Conservation (phyloP, 371 early-diverging fungal species). For the Synchytrium microbalum region DNA sequence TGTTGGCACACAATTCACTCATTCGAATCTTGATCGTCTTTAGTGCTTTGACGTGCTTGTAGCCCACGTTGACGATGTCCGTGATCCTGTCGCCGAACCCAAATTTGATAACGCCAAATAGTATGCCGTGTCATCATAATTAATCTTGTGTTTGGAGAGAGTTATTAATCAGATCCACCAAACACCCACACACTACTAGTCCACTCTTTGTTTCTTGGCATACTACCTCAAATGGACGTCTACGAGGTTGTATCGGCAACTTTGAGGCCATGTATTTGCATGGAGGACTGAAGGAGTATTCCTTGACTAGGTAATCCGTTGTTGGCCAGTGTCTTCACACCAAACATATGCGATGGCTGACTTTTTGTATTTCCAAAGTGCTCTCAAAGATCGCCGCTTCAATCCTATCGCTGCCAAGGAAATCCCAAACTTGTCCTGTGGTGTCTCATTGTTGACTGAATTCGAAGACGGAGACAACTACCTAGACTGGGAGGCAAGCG, state of each 20-base stretch:
- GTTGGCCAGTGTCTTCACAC: too few species aligned
- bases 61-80: conserved; percentile 10
- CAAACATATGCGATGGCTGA: conserved; percentile 4
- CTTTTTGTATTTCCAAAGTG: conserved; percentile 36
- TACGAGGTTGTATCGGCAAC: conserved; percentile 93
- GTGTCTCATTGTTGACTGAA: conserved; percentile 74
- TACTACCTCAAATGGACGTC: conserved; percentile 30
- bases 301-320: conserved; percentile 60
- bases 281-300: conserved; percentile 71
- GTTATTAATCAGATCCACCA: too few species aligned
- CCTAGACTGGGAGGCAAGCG: conserved; percentile 73
- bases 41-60: conserved; percentile 68
- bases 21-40: too few species aligned
- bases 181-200: conserved; percentile 24
- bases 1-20: too few species aligned
- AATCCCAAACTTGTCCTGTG: conserved; percentile 55
- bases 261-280: conserved; percentile 66
- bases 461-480: conserved; percentile 70
- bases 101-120: conserved; percentile 43
- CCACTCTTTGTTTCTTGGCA: conserved; percentile 89
- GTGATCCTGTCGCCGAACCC: conserved; percentile 20
- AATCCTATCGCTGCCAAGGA: conserved; percentile 62
- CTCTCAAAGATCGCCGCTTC: conserved; percentile 76
- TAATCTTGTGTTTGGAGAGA: not conserved
- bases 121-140: conserved; percentile 31